Evolutionary conservation across 2,329 filamentous ascomycete genomes (phyloP), one percentile per base, ranked within the genome.

Genomic region (Eutypella sp.): DNA sequence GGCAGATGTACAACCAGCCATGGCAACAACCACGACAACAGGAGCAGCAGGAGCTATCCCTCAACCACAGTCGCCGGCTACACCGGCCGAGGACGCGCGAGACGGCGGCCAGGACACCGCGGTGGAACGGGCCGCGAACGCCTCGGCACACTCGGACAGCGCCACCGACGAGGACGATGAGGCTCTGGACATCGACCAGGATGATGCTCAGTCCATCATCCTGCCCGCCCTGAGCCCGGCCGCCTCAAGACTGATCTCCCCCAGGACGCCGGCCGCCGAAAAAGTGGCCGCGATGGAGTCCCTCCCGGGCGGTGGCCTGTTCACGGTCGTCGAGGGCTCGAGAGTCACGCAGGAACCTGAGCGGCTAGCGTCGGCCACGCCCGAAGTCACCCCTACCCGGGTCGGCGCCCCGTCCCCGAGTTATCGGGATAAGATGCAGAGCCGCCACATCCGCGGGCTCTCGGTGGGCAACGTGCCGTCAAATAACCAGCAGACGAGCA

Each of bases 121-220:
- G 25, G 41, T 46, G 38, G 36, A 56, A 33, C 49, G 49, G 16
- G 55, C 55, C 18, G 57, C 55, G 27, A 59, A 61, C 23, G 46
- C 40, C 13, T 55, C 54, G 5, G 55, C 56, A 25, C 56, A 55
- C 2, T 58, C 57, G 13, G 57, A 59, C 19, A 50, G 53, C 27
- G 57, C 49, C n/a, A n/a, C n/a, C n/a, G n/a, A n/a, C 31, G 52
- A 57, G 18, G 61, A 66, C 8, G 70, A 72, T 33, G 67, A 67
- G 42, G 58, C 57, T 41, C 50, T 67, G 40, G 69, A 70, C 24
- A 67, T 68, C 40, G 73, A 76, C 39, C 68, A 76, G 46, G 78
- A 82, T 55, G 77, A 77, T 52, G 79, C 75, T 4, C 76, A 80
- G 52, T 79, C 78, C 7, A 71, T 82, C 39, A 70, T 84, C 41